Base-by-base conservation (phyloP, 768 basidiomycete species). In the Pulveroboletus sp. region DNA sequence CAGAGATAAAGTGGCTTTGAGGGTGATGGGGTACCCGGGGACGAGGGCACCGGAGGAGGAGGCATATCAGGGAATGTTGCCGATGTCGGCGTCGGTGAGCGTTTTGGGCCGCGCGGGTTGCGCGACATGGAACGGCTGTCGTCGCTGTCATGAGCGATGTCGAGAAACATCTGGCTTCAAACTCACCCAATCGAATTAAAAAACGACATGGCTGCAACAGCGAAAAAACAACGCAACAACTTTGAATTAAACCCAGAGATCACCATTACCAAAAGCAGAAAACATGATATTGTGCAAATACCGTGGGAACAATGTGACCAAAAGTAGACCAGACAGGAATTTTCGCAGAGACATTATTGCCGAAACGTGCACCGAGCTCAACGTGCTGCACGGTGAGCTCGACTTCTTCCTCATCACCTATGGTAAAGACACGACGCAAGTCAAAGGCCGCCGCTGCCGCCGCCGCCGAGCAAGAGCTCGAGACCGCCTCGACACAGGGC, bases 1-100 rank as follows among this genome's bases (percentile, higher is more conserved):
- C 88, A 95, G 11, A 97, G 78, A 64, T 95, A 97, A 16, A 97
- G 72, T 1, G 90, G 87, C 55, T 89, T 90, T 19, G 59, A 52
- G 3, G 52, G 45, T 5, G 34, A 16, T 54, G 39, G 38, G 43
- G 5, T 55, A 17, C 59, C 50, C 6, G 76, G 75, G 12, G 76
- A 73, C 4, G 72, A 63, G 2, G 73, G 72, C 7, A 67, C 60
- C 27, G 68, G 73, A 19, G 72, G 72, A 34, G 76, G 63, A 24
- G 68, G 68, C 40, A 73, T 72, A 37, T 78, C 77, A 13, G 70
- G 63, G 51, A 80, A 80, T 12, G 80, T 78, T 6, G 80, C 73
- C 5, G 85, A 85, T 5, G 85, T 89, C 12, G 88, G 85, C 0
- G 88, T 88, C 14, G 87, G 78, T 2, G 87, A 82, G 16, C 86